Evolutionary conservation across 116 monocot genomes (phyloP).

Genomic region (Phalaenopsis hybrid): DNA sequence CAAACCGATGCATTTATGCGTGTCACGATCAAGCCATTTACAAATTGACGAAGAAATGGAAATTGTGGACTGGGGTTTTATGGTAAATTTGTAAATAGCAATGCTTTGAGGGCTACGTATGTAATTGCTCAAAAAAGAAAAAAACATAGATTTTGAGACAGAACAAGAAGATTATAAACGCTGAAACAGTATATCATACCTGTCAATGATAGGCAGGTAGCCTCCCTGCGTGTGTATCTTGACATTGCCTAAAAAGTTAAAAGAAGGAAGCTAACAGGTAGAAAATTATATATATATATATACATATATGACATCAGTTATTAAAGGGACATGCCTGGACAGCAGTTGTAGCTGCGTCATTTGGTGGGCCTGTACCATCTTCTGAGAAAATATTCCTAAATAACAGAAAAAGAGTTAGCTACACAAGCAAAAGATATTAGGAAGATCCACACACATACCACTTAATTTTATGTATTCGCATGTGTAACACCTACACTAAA

Average conservation of each 20-base stretch:
- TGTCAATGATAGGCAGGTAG: slow-evolving; percentile 84
- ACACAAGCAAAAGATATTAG: neutral
- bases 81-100: no score
- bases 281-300: neutral
- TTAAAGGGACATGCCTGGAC: slow-evolving; percentile 55
- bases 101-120: no score
- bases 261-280: neutral
- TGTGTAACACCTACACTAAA: no score
- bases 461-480: no score
- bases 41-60: no score
- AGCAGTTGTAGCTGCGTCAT: slow-evolving; percentile 38
- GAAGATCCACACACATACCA: neutral
- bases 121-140: no score
- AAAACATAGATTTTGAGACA: no score
- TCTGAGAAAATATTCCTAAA: slow-evolving; percentile 80
- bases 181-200: slow-evolving; percentile 20
- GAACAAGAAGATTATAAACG: neutral
- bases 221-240: slow-evolving; percentile 79
- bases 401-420: slow-evolving; percentile 6
- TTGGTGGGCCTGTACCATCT: slow-evolving; percentile 57
- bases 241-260: slow-evolving; percentile 59
- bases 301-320: neutral
- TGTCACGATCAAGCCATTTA: no score
- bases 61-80: no score
- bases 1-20: no score